phyloP scores from a whole-genome alignment of 2,329 filamentous ascomycete genomes.

The Tolypocladium tundrense region DNA sequence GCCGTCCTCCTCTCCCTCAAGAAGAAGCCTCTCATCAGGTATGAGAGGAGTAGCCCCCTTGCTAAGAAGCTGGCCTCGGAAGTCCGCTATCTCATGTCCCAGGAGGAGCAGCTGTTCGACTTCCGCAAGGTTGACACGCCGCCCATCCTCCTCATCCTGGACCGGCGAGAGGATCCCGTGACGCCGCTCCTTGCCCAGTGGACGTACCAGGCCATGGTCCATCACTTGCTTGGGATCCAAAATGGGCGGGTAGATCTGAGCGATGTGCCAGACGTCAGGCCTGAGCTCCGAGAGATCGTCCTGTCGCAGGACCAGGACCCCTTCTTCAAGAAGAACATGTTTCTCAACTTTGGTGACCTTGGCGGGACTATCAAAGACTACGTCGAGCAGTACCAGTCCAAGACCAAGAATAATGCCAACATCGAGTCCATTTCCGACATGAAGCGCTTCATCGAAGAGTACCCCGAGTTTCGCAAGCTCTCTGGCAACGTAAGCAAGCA shows the following conservation, averaged over 20 bases:
- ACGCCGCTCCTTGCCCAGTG: conserved; percentile 92
- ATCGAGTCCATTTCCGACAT: conserved; percentile 97
- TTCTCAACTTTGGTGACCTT: conserved; percentile 90
- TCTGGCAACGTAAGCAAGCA: conserved; percentile 98
- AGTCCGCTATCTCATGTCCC: conserved; percentile 83
- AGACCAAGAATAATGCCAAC: conserved; percentile 92
- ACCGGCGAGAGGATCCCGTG: conserved; percentile 87
- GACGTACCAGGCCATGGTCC: conserved; percentile 99
- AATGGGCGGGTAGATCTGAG: conserved; percentile 91
- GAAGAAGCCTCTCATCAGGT: conserved; percentile 92
- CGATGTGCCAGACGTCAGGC: conserved; percentile 71
- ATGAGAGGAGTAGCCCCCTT: conserved; percentile 80
- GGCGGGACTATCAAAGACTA: conserved; percentile 97
- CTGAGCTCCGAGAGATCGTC: conserved; percentile 88
- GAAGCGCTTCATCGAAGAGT: conserved; percentile 99
- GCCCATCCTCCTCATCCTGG: conserved; percentile 81
- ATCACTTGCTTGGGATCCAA: conserved; percentile 85
- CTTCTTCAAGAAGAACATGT: conserved; percentile 99
- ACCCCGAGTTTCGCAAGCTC: conserved; percentile 92
- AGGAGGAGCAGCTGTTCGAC: conserved; percentile 94
- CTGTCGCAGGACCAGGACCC: conserved; percentile 94
- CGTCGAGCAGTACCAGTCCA: conserved; percentile 94
- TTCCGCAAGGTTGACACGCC: conserved; percentile 92
- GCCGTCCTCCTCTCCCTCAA: conserved; percentile 81
- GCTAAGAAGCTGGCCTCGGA: conserved; percentile 91